Conservation (phyloP, 2,329 filamentous ascomycete species). For the Bipolaris sorokiniana region DNA sequence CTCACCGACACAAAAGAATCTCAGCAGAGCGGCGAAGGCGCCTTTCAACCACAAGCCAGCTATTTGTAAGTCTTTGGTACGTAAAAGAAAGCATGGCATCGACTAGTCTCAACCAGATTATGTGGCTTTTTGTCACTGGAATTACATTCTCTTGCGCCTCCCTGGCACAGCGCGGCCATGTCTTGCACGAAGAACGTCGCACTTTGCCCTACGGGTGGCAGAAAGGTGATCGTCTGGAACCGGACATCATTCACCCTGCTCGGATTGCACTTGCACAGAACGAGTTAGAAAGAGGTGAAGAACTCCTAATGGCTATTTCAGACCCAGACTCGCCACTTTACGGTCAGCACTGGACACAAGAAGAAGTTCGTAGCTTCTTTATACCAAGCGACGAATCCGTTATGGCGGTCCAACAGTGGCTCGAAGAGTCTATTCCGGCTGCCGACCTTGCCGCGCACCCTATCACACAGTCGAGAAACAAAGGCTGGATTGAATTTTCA, state of each 20-base stretch:
- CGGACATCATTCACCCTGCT: neutral
- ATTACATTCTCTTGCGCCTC: neutral
- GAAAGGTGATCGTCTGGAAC: neutral
- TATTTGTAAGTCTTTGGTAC: neutral
- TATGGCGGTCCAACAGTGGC: neutral
- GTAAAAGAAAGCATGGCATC: neutral
- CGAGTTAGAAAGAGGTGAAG: neutral
- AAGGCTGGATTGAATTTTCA: neutral
- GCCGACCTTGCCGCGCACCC: neutral
- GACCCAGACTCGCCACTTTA: neutral
- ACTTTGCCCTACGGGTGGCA: neutral
- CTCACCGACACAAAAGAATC: neutral
- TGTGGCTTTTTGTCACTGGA: neutral
- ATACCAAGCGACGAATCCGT: neutral
- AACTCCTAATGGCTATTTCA: neutral
- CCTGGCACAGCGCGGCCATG: neutral
- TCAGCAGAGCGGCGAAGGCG: neutral
- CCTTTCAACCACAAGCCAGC: neutral
- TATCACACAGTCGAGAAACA: neutral
- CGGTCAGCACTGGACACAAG: neutral
- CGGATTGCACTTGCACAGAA: neutral
- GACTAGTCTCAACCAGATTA: neutral
- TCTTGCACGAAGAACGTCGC: neutral
- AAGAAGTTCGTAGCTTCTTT: neutral
- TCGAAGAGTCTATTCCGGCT: neutral